phyloP scores from a whole-genome alignment of 2,329 filamentous ascomycete species.

The Pseudophaeomoniella oleicola region DNA sequence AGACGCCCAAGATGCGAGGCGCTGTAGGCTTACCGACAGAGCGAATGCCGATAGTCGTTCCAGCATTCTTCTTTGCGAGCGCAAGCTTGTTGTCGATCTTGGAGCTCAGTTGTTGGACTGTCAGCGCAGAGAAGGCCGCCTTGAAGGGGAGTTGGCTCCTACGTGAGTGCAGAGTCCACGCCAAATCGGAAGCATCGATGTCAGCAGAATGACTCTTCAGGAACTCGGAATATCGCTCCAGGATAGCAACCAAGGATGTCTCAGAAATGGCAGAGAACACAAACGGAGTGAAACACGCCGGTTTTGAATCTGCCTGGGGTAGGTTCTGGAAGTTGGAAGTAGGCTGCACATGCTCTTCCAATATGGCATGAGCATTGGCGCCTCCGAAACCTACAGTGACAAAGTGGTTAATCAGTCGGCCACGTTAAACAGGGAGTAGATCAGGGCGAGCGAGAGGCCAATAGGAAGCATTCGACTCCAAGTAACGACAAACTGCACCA shows the following conservation, averaged over 20 bases:
- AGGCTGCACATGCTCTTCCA: conserved; percentile 2
- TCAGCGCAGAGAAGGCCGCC: background rate
- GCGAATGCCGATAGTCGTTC: conserved; percentile 1
- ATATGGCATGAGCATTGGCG: conserved; percentile 18
- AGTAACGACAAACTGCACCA: too few relatives aligned
- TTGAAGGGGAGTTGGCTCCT: conserved; percentile 1
- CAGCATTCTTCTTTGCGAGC: too few relatives aligned
- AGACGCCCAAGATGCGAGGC: conserved; percentile 6
- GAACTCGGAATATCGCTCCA: background rate
- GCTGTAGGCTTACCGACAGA: conserved; percentile 3
- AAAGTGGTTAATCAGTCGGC: too few relatives aligned
- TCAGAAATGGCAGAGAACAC: background rate
- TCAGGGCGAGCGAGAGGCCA: too few relatives aligned
- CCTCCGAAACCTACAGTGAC: too few relatives aligned
- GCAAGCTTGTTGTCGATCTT: too few relatives aligned
- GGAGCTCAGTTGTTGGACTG: background rate
- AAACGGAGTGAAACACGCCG: background rate
- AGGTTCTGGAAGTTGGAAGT: background rate
- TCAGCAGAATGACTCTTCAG: background rate
- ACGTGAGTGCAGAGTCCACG: background rate
- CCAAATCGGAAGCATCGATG: background rate
- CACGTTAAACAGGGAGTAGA: too few relatives aligned
- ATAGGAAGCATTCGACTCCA: too few relatives aligned
- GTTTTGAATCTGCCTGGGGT: background rate
- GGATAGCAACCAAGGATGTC: background rate